Base-by-base conservation (phyloP, 305 asterid genomes). In the Andrographis paniculata region DNA sequence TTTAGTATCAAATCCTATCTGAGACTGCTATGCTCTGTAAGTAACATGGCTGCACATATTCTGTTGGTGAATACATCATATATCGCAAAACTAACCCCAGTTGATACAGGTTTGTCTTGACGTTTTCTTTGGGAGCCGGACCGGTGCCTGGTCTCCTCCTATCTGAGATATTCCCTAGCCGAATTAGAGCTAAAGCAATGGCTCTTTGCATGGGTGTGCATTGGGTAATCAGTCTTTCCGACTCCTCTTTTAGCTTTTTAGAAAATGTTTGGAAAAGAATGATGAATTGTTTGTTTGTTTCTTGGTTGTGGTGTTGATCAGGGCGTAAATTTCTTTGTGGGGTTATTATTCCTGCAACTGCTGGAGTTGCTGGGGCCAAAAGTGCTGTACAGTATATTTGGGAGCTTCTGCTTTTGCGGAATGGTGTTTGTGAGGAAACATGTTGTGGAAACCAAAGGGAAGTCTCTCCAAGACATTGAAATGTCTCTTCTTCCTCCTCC, bases 101-200 rank as follows among this genome's bases (percentile, higher is more conserved):
- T 38, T 39, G 55, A 24, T 49, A 49, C 80, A 88, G 97, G 73
- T 72, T 71, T 70, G 97, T 88, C 45, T 36, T 78, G 68, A 53
- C 87, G 28, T 88, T 85, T 69, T 41, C 97, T 23, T 55, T 88
- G 56, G 97, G 97, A 17, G 97, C 89, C 50, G 97, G 97, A 9
- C 95, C 95, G 14, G 87, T 88, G 17, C 97, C 95, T 14, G 59
- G 91, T 43, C 95, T 88, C 50, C 91, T 88, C 49, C 75, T 88
- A 42, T 82, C 97, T 6, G 97, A 88, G 75, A 82, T 88, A 63
- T 72, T 88, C 45, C 93, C 97, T 2, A 68, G 87, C 65, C 74
- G 93, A 50, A 88, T 88, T 51, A 77, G 95, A 61, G 95, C 93
- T 9, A 82, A 76, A 65, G 97, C 97, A 45, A 88, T 85, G 95